Conservation (phyloP, 202 grass and related monocot species). For the Brachypodium distachyon region DNA sequence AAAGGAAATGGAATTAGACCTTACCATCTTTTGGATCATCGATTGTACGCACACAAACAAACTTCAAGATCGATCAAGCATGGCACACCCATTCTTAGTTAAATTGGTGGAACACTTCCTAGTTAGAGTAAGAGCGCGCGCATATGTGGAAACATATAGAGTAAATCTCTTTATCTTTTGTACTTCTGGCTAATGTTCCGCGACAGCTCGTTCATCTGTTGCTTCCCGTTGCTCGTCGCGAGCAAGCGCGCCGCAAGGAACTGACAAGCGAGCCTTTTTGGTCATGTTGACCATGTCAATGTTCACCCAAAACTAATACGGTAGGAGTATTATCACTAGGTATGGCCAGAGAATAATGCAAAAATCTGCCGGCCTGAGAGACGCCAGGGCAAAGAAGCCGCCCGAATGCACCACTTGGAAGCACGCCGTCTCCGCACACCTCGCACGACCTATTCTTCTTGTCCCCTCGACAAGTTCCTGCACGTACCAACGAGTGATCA, state of each 20-base stretch:
- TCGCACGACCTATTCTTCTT: conserved; percentile 17
- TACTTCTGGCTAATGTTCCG: no score
- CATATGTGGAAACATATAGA: no score
- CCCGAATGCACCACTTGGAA: conserved; percentile 38
- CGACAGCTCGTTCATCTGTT: no score
- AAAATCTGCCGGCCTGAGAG: conserved; percentile 31
- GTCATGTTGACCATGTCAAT: conserved; percentile 25
- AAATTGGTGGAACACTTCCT: no score
- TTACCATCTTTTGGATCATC: neutral
- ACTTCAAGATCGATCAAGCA: neutral
- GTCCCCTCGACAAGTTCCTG: neutral
- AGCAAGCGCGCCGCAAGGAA: no score
- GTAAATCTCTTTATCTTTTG: no score
- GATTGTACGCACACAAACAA: neutral
- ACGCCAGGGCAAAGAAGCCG: conserved; percentile 6
- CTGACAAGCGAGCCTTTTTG: no score
- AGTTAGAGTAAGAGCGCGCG: no score
- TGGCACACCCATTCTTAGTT: neutral
- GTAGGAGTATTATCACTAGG: no score
- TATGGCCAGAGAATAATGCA: conserved; percentile 3
- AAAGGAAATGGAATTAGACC: neutral
- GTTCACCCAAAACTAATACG: neutral
- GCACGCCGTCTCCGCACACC: neutral
- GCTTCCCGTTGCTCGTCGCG: no score
- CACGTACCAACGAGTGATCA: neutral